phyloP scores from a whole-genome alignment of 768 basidiomycete species.

The Suillus subaureus region DNA sequence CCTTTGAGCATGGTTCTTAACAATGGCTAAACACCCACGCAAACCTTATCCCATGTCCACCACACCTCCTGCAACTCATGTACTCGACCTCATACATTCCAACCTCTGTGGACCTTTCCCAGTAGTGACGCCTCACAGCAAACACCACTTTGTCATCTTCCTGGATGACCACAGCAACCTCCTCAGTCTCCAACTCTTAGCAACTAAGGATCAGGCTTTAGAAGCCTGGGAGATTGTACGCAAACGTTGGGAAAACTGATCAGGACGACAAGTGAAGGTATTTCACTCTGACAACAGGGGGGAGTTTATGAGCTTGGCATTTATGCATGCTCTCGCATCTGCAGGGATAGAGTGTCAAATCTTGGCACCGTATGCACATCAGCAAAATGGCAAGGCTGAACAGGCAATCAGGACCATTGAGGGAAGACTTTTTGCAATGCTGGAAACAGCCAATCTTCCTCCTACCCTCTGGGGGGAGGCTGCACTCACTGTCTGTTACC shows the following conservation, averaged over 20 bases:
- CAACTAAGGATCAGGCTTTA: background rate
- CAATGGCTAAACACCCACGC: too few species aligned
- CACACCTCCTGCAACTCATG: fast-evolving
- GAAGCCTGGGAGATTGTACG: background rate
- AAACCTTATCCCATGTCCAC: background rate
- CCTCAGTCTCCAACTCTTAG: background rate
- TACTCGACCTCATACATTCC: background rate
- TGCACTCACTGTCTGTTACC: too few species aligned
- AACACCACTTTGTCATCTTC: background rate
- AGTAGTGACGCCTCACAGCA: background rate
- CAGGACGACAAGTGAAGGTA: fast-evolving
- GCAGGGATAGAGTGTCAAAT: too few species aligned
- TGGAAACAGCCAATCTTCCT: too few species aligned
- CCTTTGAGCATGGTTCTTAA: too few species aligned
- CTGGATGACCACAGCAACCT: background rate
- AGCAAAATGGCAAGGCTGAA: too few species aligned
- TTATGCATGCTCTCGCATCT: too few species aligned
- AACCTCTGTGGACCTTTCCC: background rate
- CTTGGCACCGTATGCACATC: too few species aligned
- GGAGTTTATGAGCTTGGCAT: too few species aligned
- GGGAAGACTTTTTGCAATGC: too few species aligned
- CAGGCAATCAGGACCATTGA: too few species aligned
- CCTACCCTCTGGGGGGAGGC: too few species aligned
- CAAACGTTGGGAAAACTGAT: background rate
- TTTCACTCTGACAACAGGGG: background rate